phyloP scores from a whole-genome alignment of 495 filamentous ascomycete species.

The Jackrogersella minutella region DNA sequence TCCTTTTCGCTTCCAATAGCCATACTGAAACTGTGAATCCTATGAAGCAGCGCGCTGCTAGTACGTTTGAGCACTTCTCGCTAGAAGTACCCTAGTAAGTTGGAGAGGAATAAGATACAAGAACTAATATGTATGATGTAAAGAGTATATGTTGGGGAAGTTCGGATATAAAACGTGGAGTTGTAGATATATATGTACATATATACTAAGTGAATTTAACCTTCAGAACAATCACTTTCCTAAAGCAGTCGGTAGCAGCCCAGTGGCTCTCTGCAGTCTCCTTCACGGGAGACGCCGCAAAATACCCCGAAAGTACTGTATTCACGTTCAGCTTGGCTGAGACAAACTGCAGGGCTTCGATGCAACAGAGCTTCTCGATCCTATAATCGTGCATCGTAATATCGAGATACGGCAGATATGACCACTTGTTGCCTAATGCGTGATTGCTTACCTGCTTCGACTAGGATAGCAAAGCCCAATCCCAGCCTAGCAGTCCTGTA shows the following conservation, averaged over 20 bases:
- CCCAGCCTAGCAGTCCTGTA: background rate
- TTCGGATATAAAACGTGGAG: background rate
- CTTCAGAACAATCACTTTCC: background rate
- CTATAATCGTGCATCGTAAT: constrained; percentile 3
- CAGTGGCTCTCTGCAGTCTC: background rate
- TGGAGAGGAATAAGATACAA: background rate
- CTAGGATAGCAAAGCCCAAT: constrained; percentile 16
- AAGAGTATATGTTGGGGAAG: too few species aligned
- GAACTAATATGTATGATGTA: too few species aligned
- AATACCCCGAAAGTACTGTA: background rate
- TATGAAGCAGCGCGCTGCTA: background rate
- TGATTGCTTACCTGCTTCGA: constrained; percentile 12
- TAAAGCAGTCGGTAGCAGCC: constrained; percentile 11
- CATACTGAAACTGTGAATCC: background rate
- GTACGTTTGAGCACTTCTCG: background rate
- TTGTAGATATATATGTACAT: too few species aligned
- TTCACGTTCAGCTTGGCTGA: constrained; percentile 25
- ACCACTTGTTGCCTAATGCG: constrained; percentile 6
- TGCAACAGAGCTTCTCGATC: background rate
- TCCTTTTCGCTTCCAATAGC: background rate
- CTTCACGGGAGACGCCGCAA: background rate
- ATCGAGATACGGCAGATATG: constrained; percentile 13
- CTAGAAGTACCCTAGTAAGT: background rate
- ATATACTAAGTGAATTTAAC: constrained; percentile 3
- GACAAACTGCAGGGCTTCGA: constrained; percentile 14